Percentiles rank a stretch among this genome's conserved stretches.
Conservation (phyloP, 1,284 basidiomycete genomes). For the Tranzscheliella williamsii region DNA sequence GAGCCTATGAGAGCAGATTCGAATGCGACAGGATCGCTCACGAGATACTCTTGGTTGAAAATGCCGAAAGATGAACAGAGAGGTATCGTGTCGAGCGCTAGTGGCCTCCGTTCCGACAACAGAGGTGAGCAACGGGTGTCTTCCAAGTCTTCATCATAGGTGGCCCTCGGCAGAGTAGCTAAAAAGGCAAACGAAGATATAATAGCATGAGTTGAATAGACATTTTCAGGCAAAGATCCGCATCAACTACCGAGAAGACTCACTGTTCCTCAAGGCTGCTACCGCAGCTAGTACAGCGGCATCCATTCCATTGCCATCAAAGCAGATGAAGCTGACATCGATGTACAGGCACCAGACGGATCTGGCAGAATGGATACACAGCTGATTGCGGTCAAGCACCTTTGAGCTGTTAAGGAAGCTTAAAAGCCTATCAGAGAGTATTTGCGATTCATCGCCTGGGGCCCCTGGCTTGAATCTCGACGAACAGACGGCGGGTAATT, state of each 20-base stretch:
- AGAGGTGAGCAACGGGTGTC: conserved; percentile 70
- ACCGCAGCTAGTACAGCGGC: conserved; percentile 84
- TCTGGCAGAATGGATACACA: conserved; percentile 79
- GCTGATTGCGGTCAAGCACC: conserved; percentile 68
- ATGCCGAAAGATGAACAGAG: conserved; percentile 77
- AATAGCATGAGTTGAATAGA: neutral
- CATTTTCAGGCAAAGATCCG: neutral
- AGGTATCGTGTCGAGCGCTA: conserved; percentile 67
- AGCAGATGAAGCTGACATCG: conserved; percentile 92
- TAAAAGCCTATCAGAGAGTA: conserved; percentile 64
- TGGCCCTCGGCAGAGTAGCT: conserved; percentile 70
- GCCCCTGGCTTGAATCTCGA: conserved; percentile 92
- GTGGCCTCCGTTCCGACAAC: conserved; percentile 63
- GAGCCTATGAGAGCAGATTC: conserved; percentile 75
- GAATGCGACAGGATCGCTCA: conserved; percentile 84
- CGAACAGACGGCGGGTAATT: conserved; percentile 88
- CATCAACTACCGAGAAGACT: conserved; percentile 54
- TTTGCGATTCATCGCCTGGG: conserved; percentile 64
- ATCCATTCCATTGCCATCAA: conserved; percentile 93
- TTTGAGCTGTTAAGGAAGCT: conserved; percentile 64
- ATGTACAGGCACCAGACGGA: conserved; percentile 89
- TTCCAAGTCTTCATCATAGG: conserved; percentile 72
- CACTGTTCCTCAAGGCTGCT: conserved; percentile 81
- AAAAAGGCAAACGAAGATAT: neutral
- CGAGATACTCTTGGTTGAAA: conserved; percentile 72